A percentile compares a stretch with the other conserved stretches of the same genome.
phyloP scores from a whole-genome alignment of 257 asterid genomes.

The Dorcoceras hygrometricum region DNA sequence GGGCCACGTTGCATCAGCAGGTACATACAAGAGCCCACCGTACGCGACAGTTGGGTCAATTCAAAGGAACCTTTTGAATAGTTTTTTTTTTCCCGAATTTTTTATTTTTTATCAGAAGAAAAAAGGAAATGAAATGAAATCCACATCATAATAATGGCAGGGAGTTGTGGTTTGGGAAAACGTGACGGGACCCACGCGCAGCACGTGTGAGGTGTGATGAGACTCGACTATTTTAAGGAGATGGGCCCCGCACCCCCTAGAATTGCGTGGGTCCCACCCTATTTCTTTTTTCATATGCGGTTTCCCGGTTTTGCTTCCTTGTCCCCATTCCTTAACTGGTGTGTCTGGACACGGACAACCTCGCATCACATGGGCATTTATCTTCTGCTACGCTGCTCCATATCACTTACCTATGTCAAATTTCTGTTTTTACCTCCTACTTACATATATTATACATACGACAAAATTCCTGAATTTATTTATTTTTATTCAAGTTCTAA shows the following conservation, averaged over 20 bases:
- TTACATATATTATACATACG: no score
- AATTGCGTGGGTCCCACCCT: slow-evolving; percentile 36
- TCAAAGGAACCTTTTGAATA: not conserved
- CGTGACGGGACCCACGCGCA: slow-evolving; percentile 37
- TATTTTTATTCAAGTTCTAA: no score
- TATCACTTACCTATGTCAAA: not conserved
- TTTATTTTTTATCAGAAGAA: no score
- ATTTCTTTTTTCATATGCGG: slow-evolving; percentile 25
- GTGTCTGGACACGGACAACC: slow-evolving; percentile 29
- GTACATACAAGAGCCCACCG: slow-evolving; percentile 40
- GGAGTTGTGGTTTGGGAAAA: slow-evolving; percentile 25
- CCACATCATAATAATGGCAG: not conserved
- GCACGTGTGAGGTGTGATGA: slow-evolving; percentile 49
- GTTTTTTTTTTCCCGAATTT: not conserved
- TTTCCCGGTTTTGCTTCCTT: slow-evolving; percentile 23
- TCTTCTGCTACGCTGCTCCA: not conserved
- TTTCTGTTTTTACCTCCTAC: no score
- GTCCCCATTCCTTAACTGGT: slow-evolving; percentile 33
- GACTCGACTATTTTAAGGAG: not conserved
- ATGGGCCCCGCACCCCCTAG: not conserved
- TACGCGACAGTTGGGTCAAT: slow-evolving; percentile 33
- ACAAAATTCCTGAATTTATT: no score
- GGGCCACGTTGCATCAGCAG: slow-evolving; percentile 32
- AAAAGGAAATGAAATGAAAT: no score
- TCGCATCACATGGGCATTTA: not conserved